Evolutionary conservation across 768 basidiomycete genomes (phyloP).

Genomic region (Phylloporus scabripes): DNA sequence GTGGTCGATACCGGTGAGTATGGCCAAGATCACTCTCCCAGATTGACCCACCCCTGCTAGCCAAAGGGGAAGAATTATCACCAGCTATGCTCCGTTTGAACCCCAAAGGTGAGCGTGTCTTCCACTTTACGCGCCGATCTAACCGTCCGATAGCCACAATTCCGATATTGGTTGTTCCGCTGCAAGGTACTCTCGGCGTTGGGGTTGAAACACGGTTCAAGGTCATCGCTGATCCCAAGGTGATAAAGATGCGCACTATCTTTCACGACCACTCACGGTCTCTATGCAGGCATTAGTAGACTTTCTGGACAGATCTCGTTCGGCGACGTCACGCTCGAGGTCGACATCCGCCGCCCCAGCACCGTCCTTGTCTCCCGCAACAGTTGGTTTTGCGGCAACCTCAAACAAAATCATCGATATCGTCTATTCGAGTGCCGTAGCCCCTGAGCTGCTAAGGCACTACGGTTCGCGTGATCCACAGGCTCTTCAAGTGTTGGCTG

Average conservation of each 20-base stretch:
- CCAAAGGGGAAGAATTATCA: conserved; percentile 73
- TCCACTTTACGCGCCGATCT: conserved; percentile 6
- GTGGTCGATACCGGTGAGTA: conserved; percentile 57
- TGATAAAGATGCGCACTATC: background rate
- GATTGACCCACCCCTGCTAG: conserved; percentile 32
- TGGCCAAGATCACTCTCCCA: background rate
- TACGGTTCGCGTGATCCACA: conserved; percentile 54
- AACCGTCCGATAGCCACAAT: conserved; percentile 52
- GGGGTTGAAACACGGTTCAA: conserved; percentile 78
- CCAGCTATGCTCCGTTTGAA: conserved; percentile 75
- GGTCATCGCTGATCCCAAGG: conserved; percentile 71
- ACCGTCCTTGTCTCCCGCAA: conserved; percentile 72
- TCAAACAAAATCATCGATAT: conserved; percentile 37
- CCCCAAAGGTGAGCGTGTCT: conserved; percentile 48
- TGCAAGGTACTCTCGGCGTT: conserved; percentile 61
- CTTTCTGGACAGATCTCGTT: conserved; percentile 81
- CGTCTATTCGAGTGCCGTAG: conserved; percentile 56
- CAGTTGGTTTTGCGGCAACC: conserved; percentile 53
- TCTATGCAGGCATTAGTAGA: conserved; percentile 59
- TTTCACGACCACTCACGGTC: background rate
- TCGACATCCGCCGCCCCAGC: conserved; percentile 71
- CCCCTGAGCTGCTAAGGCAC: conserved; percentile 57
- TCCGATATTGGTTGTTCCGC: conserved; percentile 81
- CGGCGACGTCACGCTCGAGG: conserved; percentile 56
- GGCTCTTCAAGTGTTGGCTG: conserved; percentile 47